A percentile compares a stretch with the other conserved stretches of the same genome.
phyloP scores from a whole-genome alignment of 352 stramenopile species.

The Detonula confervacea region DNA sequence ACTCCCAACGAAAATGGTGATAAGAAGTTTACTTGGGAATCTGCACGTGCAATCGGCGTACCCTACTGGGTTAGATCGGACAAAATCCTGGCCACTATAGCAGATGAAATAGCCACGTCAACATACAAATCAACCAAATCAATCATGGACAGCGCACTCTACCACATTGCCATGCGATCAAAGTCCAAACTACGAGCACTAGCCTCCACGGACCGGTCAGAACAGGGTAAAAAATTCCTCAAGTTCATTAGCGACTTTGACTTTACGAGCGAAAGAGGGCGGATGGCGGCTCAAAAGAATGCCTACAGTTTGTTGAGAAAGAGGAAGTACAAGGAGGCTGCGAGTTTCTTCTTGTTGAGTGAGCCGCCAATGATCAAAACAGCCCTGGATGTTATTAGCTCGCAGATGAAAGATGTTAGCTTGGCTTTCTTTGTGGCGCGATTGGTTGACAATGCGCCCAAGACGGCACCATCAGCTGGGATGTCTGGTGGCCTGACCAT shows the following conservation, averaged over 20 bases:
- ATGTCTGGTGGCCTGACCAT: slow-evolving; percentile 48
- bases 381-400: slow-evolving; percentile 89
- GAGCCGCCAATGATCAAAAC: slow-evolving; percentile 92
- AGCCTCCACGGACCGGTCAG: slow-evolving; percentile 71
- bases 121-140: slow-evolving; percentile 73
- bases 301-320: slow-evolving; percentile 94
- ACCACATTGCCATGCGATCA: slow-evolving; percentile 77
- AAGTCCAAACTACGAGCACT: slow-evolving; percentile 74
- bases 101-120: slow-evolving; percentile 80
- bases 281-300: slow-evolving; percentile 91
- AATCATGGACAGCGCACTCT: slow-evolving; percentile 81
- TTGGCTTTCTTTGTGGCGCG: slow-evolving; percentile 90
- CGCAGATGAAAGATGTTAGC: slow-evolving; percentile 89
- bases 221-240: slow-evolving; percentile 80
- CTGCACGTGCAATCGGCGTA: slow-evolving; percentile 59
- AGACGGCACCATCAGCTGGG: slow-evolving; percentile 8
- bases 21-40: slow-evolving; percentile 78
- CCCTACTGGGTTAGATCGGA: slow-evolving; percentile 83
- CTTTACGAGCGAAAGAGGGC: slow-evolving; percentile 74
- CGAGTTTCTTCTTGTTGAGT: slow-evolving; percentile 92
- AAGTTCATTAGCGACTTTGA: slow-evolving; percentile 82
- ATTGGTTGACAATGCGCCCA: slow-evolving; percentile 86
- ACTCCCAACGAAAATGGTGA: no score
- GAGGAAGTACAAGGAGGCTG: slow-evolving; percentile 89
- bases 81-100: slow-evolving; percentile 60